Base-by-base conservation (phyloP, 495 filamentous ascomycete genomes). In the Penicillium paradoxum region DNA sequence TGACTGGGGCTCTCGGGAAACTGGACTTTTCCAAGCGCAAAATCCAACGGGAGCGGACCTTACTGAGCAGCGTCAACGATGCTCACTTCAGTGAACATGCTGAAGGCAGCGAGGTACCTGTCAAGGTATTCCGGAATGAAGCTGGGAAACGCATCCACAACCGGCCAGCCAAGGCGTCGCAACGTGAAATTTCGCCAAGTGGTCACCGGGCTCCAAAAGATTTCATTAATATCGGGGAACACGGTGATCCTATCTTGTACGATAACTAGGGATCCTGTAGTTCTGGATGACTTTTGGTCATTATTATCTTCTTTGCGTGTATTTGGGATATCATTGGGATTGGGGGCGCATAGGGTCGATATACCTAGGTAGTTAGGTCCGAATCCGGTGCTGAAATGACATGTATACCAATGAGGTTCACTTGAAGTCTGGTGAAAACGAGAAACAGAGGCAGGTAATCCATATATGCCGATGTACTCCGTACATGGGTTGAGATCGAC, bases 11-110 rank as follows among this genome's bases (percentile, higher is more conserved):
- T 13, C 76, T 98, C 56, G 83, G 80, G 19, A 80, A 83, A 27
- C 78, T 98, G 19, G 91, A 92, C 56, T 91, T 98, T 69, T 84
- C 83, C 11, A 87, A 86, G 58, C 83, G 91, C 48, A 93, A 91
- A 62, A 69, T 87, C 1, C 70, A 76, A 19, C 80, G 93, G 4
- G 88, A 97, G 68, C 83, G 93, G 15, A 98, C 93, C 0, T 73
- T 98, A 14, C 75, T 97, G 6, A 84, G 84, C 66, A 83, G 80
- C 44, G 79, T 97, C 64, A 95, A 96, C 68, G 83, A 89, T 38
- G 82, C 91, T 22, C 78, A 82, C 52, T 75, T 91, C 49, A 80
- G 78, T 49, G 78, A 83, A 48, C 79, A 84, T 38, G 74, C 86
- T 2, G 72, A 80, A 29, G 71, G 79, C 38, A 69, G 71, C 11